These are phyloP conservation scores for Ciborinia camelliae DNA, from an alignment of 2,329 filamentous ascomycete species.

Conservation along the genomic window DNA sequence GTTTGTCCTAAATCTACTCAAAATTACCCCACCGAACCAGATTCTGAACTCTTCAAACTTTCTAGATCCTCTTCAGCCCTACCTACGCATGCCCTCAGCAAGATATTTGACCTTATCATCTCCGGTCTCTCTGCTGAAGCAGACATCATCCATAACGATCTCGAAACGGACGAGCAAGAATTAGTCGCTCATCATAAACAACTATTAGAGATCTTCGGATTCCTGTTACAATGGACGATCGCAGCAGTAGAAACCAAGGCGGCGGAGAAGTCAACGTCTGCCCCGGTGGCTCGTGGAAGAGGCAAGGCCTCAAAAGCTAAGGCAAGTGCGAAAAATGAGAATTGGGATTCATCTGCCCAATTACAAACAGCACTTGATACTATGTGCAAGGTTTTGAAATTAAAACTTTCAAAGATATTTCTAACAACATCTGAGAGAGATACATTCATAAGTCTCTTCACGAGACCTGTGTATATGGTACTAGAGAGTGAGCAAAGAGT, in stretches of 20 bases:
- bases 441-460: conserved; percentile 89
- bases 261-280: conserved; percentile 77
- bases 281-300: conserved; percentile 67
- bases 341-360: conserved; percentile 86
- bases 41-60: conserved; percentile 60
- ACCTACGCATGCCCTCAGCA: conserved; percentile 79
- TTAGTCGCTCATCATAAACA: conserved; percentile 82
- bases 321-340: conserved; percentile 58
- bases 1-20: conserved; percentile 44
- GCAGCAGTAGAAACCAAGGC: conserved; percentile 92
- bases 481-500: conserved; percentile 90
- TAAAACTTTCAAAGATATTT: conserved; percentile 91
- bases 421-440: conserved; percentile 94
- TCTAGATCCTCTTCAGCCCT: conserved; percentile 79
- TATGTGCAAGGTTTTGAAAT: conserved; percentile 93
- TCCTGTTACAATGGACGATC: conserved; percentile 91
- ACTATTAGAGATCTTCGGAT: conserved; percentile 89
- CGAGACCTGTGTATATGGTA: conserved; percentile 87
- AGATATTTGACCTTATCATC: conserved; percentile 85
- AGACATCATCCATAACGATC: conserved; percentile 78
- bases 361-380: conserved; percentile 84
- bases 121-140: conserved; percentile 83
- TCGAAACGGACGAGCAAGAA: conserved; percentile 89
- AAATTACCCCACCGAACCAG: conserved; percentile 42
- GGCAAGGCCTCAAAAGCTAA: conserved; percentile 74